Evolutionary conservation across 192 early-diverging fungal species (phyloP).

Genomic region (Geranomyces michiganensis): DNA sequence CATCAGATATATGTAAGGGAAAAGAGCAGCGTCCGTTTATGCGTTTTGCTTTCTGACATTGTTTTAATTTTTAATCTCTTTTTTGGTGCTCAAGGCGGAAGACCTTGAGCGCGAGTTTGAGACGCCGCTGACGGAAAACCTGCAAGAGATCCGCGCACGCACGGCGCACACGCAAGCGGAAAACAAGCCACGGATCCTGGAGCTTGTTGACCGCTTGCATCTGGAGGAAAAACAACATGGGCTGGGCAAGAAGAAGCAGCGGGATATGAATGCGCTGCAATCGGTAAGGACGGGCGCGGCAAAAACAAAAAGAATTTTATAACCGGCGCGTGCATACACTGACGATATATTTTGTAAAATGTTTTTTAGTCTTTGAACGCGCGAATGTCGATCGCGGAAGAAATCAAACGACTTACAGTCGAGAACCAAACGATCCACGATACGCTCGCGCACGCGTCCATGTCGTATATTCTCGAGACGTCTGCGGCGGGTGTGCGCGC

Average conservation of each 20-base stretch:
- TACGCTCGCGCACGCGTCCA: conserved; percentile 42
- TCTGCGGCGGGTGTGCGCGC: conserved; percentile 42
- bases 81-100: conserved; percentile 38
- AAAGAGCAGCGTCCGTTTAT: too few relatives aligned
- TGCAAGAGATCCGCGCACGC: conserved; percentile 36
- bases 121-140: conserved; percentile 41
- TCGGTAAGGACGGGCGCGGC: too few relatives aligned
- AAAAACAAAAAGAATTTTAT: too few relatives aligned
- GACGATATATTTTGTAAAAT: neutral
- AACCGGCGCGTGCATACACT: neutral
- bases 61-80: neutral
- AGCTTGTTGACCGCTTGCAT: conserved; percentile 45
- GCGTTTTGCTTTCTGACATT: too few relatives aligned
- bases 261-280: conserved; percentile 50
- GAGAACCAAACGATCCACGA: conserved; percentile 49
- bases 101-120: conserved; percentile 53
- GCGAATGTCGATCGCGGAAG: conserved; percentile 51
- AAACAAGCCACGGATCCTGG: conserved; percentile 48
- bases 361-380: conserved; percentile 45
- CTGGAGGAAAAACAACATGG: conserved; percentile 53
- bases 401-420: conserved; percentile 56
- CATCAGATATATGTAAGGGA: conserved; percentile 51
- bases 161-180: conserved; percentile 37
- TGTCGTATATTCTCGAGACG: conserved; percentile 43
- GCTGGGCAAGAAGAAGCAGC: conserved; percentile 53